Percentiles rank a stretch among this genome's conserved stretches.
These are phyloP conservation scores for Azolla pinnata DNA, from an alignment of 75 land plant species.

Conservation along the genomic window DNA sequence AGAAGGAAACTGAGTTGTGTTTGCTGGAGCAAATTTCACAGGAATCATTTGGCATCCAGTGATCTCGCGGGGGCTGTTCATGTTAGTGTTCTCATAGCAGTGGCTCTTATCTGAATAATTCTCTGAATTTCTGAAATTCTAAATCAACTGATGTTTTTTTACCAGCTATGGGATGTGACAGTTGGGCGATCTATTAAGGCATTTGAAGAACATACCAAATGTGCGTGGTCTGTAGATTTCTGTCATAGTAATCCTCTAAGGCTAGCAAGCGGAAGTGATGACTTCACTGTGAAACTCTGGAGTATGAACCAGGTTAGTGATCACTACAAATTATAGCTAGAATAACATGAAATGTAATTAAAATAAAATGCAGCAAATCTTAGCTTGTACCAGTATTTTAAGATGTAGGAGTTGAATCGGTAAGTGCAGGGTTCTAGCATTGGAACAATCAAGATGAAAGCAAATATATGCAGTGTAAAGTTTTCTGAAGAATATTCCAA, in stretches of 20 bases:
- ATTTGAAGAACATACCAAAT: conserved; percentile 53
- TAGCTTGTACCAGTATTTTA: too few species aligned
- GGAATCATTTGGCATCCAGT: conserved; percentile 83
- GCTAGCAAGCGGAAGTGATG: conserved; percentile 94
- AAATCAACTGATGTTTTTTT: conserved; percentile 6
- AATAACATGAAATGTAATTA: too few species aligned
- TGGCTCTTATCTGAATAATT: too few species aligned
- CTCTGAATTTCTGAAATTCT: too few species aligned
- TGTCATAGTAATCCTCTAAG: conserved; percentile 68
- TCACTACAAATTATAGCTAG: too few species aligned
- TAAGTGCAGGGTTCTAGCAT: conserved; percentile 42
- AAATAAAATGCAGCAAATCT: too few species aligned
- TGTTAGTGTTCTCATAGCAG: conserved; percentile 39
- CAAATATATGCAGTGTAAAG: conserved; percentile 88
- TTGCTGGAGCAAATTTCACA: conserved; percentile 87
- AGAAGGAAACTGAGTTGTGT: conserved; percentile 75
- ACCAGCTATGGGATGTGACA: conserved; percentile 84
- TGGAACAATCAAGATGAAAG: conserved; percentile 46
- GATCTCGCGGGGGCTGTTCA: conserved; percentile 86
- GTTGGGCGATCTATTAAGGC: conserved; percentile 45
- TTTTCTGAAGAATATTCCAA: conserved; percentile 66
- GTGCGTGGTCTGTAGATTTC: conserved; percentile 97
- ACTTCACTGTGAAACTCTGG: conserved; percentile 80
- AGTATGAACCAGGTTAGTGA: conserved; percentile 86
- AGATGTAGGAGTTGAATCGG: too few species aligned